Evolutionary conservation across 371 early-diverging fungal species (phyloP), one percentile per base, ranked within the genome.

Genomic region (Apophysomyces elegans): DNA sequence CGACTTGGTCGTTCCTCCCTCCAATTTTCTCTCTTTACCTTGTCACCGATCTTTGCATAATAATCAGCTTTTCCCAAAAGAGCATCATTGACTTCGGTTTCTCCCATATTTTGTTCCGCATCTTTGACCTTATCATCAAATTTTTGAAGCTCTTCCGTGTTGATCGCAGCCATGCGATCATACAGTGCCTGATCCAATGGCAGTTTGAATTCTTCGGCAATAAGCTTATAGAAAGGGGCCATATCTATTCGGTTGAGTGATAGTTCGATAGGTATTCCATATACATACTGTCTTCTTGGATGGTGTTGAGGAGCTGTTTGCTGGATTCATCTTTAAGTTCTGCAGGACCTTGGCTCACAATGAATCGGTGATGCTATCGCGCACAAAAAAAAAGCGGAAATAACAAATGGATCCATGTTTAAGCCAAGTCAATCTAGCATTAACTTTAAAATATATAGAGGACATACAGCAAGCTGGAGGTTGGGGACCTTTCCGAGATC

Each of bases 31-130:
- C 12, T 8, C 12, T 46, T 46, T 16, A 94, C 96, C 87, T 96
- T 97, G 69, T 96, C 94, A 41, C 99, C 98, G 72, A 96, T 99
- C 72, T 91, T 87, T 26, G 97, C 89, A 67, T 93, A 86, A 62
- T 93, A 96, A 62, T 93, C 88, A 7, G 99, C 99, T 66, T 93
- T 93, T n/a, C 93, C 91, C 41, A 95, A 86, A 66, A 96, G 79
- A 18, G 94, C 91, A 64, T 97, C 97, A 62, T 90, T 90, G 68
- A 96, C 89, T 75, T 99, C 99, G 16, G 96, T 93, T 70, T 97
- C 97, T 56, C 98, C 99, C 68, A 93, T 78, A 69, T 95, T 96
- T 67, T 92, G 86, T 74, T 93, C 89, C 11, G 97, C 98, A 71
- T 96, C 96, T 61, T 85, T 87, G 16, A 95, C 82, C 67, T 91